Evolutionary conservation across 106 monocot species (phyloP).

Genomic region (Apostasia ramifera): DNA sequence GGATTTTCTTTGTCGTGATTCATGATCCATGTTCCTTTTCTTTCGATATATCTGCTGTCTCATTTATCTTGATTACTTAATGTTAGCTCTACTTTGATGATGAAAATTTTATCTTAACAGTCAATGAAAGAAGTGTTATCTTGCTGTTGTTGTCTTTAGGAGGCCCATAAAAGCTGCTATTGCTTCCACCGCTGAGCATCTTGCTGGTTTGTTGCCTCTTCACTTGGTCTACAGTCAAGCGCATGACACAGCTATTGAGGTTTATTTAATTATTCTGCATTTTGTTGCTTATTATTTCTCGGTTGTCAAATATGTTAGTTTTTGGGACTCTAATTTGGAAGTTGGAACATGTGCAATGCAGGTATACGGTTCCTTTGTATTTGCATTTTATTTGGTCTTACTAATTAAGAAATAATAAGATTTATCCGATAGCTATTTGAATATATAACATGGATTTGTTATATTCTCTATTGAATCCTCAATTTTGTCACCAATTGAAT

Average conservation of each 20-base stretch:
- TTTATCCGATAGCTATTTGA: too few species aligned
- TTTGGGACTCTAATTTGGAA: neutral
- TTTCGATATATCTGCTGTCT: too few species aligned
- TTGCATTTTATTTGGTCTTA: neutral
- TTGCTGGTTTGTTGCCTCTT: constrained; percentile 86
- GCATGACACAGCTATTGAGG: constrained; percentile 96
- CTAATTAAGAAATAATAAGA: neutral
- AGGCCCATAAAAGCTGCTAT: constrained; percentile 85
- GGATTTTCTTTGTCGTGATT: too few species aligned
- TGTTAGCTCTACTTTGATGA: too few species aligned
- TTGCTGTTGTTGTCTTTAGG: constrained; percentile 23
- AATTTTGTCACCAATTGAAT: too few species aligned
- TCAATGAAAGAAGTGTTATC: too few species aligned
- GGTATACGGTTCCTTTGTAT: neutral
- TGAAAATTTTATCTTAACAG: too few species aligned
- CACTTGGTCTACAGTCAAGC: constrained; percentile 92
- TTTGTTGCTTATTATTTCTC: neutral
- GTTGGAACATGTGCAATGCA: neutral
- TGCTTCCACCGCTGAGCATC: constrained; percentile 84
- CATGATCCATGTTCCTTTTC: too few species aligned
- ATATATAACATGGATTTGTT: too few species aligned
- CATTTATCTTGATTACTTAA: too few species aligned
- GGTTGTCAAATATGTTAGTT: neutral
- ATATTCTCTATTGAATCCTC: too few species aligned
- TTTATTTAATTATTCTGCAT: constrained; percentile 9